Percentiles rank a stretch among this genome's conserved stretches.
Conservation (phyloP, 106 monocot species). For the Hemerocallis citrina region DNA sequence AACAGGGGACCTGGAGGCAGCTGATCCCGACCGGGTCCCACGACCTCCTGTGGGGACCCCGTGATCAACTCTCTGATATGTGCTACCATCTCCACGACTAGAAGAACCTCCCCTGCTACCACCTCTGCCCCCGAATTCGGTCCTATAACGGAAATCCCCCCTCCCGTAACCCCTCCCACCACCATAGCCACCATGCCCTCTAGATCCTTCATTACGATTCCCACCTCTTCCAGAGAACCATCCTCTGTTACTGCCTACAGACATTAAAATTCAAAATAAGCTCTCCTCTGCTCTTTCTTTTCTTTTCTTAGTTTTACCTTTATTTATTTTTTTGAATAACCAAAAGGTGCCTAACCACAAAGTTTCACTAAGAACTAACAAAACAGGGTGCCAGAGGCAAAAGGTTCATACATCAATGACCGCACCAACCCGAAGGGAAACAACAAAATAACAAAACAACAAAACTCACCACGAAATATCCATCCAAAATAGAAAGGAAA, state of each 20-base stretch:
- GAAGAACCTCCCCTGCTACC: slow-evolving; percentile 19
- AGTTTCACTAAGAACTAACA: no score
- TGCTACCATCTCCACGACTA: slow-evolving; percentile 19
- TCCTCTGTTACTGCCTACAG: slow-evolving; percentile 37
- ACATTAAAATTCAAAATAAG: slow-evolving; percentile 14
- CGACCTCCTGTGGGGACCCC: slow-evolving; percentile 12
- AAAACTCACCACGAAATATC: no score
- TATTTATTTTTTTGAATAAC: no score
- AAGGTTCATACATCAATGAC: no score
- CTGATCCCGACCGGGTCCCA: slow-evolving; percentile 13
- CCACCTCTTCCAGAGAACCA: slow-evolving; percentile 30
- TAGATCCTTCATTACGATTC: slow-evolving; percentile 27
- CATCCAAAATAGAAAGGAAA: no score
- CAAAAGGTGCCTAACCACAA: no score
- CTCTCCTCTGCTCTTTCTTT: slow-evolving; percentile 18
- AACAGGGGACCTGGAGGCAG: not conserved
- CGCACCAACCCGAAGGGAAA: no score
- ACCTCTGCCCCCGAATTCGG: slow-evolving; percentile 25
- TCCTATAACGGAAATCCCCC: slow-evolving; percentile 18
- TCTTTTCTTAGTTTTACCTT: no score
- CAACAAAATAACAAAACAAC: no score
- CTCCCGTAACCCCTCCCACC: slow-evolving; percentile 38
- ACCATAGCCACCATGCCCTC: slow-evolving; percentile 28
- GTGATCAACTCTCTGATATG: slow-evolving; percentile 31
- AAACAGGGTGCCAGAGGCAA: no score